Base-by-base conservation (phyloP, 1,139 yeast genomes). In the Sugiyamaella japonica region DNA sequence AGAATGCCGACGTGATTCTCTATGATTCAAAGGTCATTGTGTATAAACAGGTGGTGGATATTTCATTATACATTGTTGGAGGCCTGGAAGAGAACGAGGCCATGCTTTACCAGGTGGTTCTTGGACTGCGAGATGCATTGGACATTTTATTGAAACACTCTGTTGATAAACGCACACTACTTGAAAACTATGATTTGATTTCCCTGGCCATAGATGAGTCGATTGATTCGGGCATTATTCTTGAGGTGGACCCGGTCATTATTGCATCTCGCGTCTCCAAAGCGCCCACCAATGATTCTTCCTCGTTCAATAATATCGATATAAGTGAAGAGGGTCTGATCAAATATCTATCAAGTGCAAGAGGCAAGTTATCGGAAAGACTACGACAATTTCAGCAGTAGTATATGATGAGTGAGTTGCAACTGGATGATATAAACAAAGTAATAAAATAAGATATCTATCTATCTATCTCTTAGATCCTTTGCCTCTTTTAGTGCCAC, bases 161-260 rank as follows among this genome's bases (percentile, higher is more conserved):
- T 28, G 76, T 91, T 61, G 98, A 93, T 71, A 88, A 86, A 71
- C 79, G 84, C 60, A 81, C 93, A 2, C 74, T 93, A 48, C 79
- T 86, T 65, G 96, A 89, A 61, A 83, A 86, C 70, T 93, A 86
- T 69, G 99, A 93, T 71, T 77, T 89, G 76, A 85, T 90, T 50
- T 78, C 89, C 49, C 80, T 93, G 70, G 89, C 95, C 8, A 80
- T 91, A 48, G 99, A 93, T 70, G 99, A 93, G 73, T 81, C 95
- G 23, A 78, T 93, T 55, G 99, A 93, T 69, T 66, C 70, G 59
- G 97, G 98, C 28, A 83, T 93, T 61, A 84, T 95, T 59, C 78
- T 95, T 63, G 98, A 93, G 72, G 86, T 90, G 41, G 98, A 93
- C 66, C 84, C 96, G 2, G 83, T 86, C 44, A 83, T 89, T 49